phyloP scores from a whole-genome alignment of 768 basidiomycete genomes.

The Strobilomyces echinocephalus region DNA sequence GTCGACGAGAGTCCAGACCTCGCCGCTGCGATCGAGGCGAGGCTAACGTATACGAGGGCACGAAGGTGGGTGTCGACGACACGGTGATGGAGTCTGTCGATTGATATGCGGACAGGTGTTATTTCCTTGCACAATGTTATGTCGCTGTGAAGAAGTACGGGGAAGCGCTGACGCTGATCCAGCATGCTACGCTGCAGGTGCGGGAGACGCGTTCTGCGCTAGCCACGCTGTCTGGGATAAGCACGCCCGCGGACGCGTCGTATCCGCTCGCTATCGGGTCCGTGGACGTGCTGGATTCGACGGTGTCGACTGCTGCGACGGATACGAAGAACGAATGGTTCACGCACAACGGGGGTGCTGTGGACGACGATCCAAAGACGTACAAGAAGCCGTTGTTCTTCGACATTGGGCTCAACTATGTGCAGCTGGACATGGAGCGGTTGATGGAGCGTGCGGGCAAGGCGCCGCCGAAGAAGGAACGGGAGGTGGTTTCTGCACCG shows the following conservation, averaged over 20 bases:
- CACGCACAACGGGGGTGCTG: slow-evolving; percentile 64
- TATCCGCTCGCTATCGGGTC: slow-evolving; percentile 47
- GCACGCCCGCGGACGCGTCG: slow-evolving; percentile 37
- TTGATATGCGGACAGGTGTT: slow-evolving; percentile 44
- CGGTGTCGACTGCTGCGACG: slow-evolving; percentile 43
- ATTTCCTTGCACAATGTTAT: slow-evolving; percentile 76
- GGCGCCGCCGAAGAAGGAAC: slow-evolving; percentile 25
- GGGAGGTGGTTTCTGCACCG: slow-evolving; percentile 13
- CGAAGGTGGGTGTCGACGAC: slow-evolving; percentile 48
- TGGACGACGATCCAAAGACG: slow-evolving; percentile 39
- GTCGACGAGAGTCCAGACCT: slow-evolving; percentile 88
- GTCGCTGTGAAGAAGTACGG: slow-evolving; percentile 63
- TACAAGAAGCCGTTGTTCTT: slow-evolving; percentile 89
- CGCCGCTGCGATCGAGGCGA: slow-evolving; percentile 69
- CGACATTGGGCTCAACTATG: slow-evolving; percentile 91
- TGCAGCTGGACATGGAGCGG: slow-evolving; percentile 78
- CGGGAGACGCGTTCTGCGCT: slow-evolving; percentile 63
- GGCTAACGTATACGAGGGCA: slow-evolving; percentile 70
- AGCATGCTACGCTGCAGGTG: slow-evolving; percentile 66
- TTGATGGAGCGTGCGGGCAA: slow-evolving; percentile 70
- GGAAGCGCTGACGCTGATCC: slow-evolving; percentile 65
- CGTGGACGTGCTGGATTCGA: slow-evolving; percentile 50
- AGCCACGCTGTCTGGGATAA: slow-evolving; percentile 43
- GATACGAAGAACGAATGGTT: slow-evolving; percentile 75
- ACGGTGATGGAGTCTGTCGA: background rate